These are phyloP conservation scores for Globisporangium paddicum DNA, from an alignment of 352 stramenopile species.

Conservation along the genomic window DNA sequence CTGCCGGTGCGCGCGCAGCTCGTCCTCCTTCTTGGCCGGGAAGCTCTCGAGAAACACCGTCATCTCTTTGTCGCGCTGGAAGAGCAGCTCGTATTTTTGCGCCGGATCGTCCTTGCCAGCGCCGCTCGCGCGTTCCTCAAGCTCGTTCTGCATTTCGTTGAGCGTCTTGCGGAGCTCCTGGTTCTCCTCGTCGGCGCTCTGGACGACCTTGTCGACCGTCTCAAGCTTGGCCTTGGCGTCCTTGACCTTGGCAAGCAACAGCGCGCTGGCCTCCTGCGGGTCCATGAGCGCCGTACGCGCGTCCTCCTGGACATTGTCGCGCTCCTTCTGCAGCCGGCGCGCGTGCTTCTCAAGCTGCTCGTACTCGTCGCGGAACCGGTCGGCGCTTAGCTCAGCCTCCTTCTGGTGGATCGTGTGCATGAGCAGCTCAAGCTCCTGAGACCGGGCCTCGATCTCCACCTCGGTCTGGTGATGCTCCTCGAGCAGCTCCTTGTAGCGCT, in stretches of 20 bases:
- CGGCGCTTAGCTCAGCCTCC: slow-evolving; percentile 58
- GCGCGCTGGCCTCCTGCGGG: slow-evolving; percentile 75
- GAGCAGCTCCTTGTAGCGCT: slow-evolving; percentile 71
- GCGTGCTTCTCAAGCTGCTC: slow-evolving; percentile 67
- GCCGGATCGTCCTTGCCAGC: slow-evolving; percentile 53
- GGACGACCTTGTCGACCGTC: slow-evolving; percentile 55
- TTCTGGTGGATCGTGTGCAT: slow-evolving; percentile 76
- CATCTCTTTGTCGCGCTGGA: slow-evolving; percentile 91
- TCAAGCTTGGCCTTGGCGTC: slow-evolving; percentile 84
- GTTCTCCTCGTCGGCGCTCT: slow-evolving; percentile 46
- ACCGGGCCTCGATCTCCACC: slow-evolving; percentile 64
- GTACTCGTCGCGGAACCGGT: slow-evolving; percentile 76
- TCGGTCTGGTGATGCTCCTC: slow-evolving; percentile 74
- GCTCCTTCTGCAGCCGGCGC: slow-evolving; percentile 68
- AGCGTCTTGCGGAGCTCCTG: slow-evolving; percentile 50
- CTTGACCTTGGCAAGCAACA: slow-evolving; percentile 85
- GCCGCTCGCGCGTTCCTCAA: slow-evolving; percentile 61
- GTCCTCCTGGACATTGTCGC: slow-evolving; percentile 74
- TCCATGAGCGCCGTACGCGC: slow-evolving; percentile 86
- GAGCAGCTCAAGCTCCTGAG: slow-evolving; percentile 63
- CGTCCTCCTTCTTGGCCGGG: slow-evolving; percentile 61
- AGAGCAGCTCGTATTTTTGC: slow-evolving; percentile 87
- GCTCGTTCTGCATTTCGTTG: slow-evolving; percentile 48
- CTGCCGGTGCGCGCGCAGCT: slow-evolving; percentile 44
- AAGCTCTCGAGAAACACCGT: slow-evolving; percentile 86